These are phyloP conservation scores for Diplodia scrobiculata DNA, from an alignment of 2,329 filamentous ascomycete species.

Conservation along the genomic window DNA sequence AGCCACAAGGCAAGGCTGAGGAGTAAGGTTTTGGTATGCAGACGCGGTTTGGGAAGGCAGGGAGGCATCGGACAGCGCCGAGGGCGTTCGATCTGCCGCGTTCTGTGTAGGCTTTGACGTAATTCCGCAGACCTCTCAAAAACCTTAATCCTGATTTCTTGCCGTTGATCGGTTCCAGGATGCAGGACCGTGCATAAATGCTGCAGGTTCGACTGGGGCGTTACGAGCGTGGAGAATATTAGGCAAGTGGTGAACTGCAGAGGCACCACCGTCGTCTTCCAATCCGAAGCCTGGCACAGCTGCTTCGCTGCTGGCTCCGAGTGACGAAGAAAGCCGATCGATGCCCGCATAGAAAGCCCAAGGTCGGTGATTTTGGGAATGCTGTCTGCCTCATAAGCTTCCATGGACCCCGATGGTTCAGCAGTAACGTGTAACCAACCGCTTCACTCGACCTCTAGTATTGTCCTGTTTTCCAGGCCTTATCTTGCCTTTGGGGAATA, in stretches of 20 bases:
- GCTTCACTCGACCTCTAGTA: neutral
- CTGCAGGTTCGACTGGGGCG: neutral
- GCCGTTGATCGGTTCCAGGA: neutral
- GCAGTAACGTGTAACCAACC: neutral
- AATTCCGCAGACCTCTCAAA: neutral
- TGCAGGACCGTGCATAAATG: neutral
- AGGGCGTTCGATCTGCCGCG: neutral
- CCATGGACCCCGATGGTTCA: neutral
- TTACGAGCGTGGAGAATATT: neutral
- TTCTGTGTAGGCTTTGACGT: neutral
- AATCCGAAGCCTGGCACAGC: neutral
- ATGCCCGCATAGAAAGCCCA: neutral
- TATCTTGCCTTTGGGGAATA: neutral
- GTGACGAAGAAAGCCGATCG: neutral
- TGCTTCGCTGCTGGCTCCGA: too few relatives aligned
- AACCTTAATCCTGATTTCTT: constrained; percentile 14
- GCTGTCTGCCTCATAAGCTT: neutral
- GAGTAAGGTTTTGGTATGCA: neutral
- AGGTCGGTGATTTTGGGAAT: neutral
- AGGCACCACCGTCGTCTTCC: neutral
- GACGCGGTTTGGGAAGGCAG: neutral
- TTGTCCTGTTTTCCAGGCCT: too few relatives aligned
- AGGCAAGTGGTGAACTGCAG: neutral
- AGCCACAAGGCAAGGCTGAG: neutral
- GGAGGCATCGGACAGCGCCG: neutral